A percentile compares a stretch with the other conserved stretches of the same genome.
phyloP scores from a whole-genome alignment of 2,329 filamentous ascomycete genomes.

The Ceratocystis cubensis region DNA sequence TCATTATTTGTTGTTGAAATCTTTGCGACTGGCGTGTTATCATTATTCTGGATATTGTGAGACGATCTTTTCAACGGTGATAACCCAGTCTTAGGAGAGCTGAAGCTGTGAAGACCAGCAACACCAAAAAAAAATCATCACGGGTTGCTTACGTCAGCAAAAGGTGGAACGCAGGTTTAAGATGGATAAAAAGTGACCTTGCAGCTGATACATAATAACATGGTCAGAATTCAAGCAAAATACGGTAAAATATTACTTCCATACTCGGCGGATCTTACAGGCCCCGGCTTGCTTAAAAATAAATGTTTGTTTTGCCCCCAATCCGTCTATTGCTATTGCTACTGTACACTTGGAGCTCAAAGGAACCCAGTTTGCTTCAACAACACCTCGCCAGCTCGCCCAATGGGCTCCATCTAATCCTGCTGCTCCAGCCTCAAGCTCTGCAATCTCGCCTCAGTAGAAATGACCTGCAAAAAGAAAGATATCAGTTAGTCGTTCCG shows the following conservation, averaged over 20 bases:
- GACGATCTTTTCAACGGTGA: background rate
- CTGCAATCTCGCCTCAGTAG: slow-evolving; percentile 78
- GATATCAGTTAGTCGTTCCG: slow-evolving; percentile 24
- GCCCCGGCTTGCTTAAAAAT: background rate
- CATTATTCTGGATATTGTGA: background rate
- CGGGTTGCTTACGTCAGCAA: slow-evolving; percentile 17
- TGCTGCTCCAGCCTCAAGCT: slow-evolving; percentile 41
- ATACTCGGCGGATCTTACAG: no score
- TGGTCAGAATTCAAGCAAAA: background rate
- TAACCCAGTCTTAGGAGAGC: background rate
- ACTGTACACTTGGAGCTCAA: slow-evolving; percentile 21
- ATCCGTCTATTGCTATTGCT: slow-evolving; percentile 20
- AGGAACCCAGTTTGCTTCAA: slow-evolving; percentile 10
- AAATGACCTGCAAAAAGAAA: slow-evolving; percentile 54
- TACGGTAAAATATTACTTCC: no score
- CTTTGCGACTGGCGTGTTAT: background rate
- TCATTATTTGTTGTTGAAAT: background rate
- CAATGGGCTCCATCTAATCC: slow-evolving; percentile 1
- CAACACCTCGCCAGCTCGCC: background rate
- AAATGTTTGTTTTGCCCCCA: slow-evolving; percentile 8
- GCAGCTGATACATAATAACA: background rate
- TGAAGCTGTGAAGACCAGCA: background rate
- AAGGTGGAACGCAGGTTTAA: background rate
- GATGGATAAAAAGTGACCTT: background rate
- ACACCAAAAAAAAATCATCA: slow-evolving; percentile 16